Evolutionary conservation across 495 filamentous ascomycete genomes (phyloP).

Genomic region (Hypoxylon perforatum): DNA sequence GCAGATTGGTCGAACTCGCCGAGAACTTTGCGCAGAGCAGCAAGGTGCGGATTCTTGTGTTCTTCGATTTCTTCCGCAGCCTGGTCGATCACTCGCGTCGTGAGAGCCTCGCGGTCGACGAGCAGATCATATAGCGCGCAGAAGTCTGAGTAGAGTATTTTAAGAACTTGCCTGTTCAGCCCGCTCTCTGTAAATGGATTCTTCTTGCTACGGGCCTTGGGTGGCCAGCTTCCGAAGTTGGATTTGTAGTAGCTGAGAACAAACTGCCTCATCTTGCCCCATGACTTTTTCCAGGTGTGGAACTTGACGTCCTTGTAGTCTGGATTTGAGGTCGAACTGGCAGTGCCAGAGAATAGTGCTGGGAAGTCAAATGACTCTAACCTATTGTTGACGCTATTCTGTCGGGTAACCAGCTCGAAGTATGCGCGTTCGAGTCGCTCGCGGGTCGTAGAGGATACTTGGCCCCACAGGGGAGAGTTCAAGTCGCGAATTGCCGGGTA

Average conservation of each 20-base stretch:
- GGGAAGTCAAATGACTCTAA: constrained; percentile 90
- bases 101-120: constrained; percentile 76
- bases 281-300: constrained; percentile 81
- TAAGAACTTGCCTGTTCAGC: constrained; percentile 83
- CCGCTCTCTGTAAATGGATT: constrained; percentile 87
- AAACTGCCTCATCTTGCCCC: constrained; percentile 77
- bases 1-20: constrained; percentile 87
- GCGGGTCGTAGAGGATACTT: constrained; percentile 76
- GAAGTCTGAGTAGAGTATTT: constrained; percentile 86
- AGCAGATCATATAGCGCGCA: constrained; percentile 88
- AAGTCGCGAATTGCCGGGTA: constrained; percentile 77
- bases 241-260: constrained; percentile 81
- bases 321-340: constrained; percentile 76
- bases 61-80: constrained; percentile 50
- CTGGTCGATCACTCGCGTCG: constrained; percentile 67
- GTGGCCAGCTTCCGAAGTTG: constrained; percentile 92
- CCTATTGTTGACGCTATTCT: constrained; percentile 71
- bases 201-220: constrained; percentile 90
- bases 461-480: constrained; percentile 71
- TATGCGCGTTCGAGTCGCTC: constrained; percentile 83
- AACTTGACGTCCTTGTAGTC: constrained; percentile 84
- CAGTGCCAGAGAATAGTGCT: constrained; percentile 86
- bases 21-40: constrained; percentile 76
- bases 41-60: constrained; percentile 54
- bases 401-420: constrained; percentile 78